Conservation (phyloP, 108 stramenopile species). For the Pseudonitzschia multiseries region DNA sequence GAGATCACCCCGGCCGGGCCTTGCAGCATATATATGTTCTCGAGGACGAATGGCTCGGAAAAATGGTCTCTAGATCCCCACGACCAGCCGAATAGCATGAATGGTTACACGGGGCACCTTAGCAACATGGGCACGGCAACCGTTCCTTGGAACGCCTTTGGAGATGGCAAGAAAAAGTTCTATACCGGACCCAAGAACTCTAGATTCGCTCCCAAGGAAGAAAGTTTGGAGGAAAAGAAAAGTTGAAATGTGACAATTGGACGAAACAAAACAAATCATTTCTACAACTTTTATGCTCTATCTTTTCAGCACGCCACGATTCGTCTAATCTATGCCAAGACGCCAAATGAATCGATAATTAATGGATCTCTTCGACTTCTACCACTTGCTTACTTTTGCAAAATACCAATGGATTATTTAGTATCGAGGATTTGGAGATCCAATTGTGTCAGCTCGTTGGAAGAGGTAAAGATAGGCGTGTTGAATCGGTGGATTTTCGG, state of each 20-base stretch:
- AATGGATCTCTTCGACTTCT: not conserved
- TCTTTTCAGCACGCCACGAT: no score
- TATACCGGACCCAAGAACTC: conserved; percentile 59
- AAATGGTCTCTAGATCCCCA: conserved; percentile 50
- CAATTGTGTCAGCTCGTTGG: conserved; percentile 55
- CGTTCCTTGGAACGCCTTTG: conserved; percentile 63
- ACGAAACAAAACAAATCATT: not conserved
- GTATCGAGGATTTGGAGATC: conserved; percentile 16
- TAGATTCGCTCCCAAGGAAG: conserved; percentile 27
- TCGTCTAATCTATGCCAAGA: no score
- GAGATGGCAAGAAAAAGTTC: conserved; percentile 41
- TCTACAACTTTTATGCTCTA: no score
- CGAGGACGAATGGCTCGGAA: conserved; percentile 29
- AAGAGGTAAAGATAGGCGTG: conserved; percentile 93
- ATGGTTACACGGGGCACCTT: conserved; percentile 57
- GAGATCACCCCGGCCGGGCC: conserved; percentile 63
- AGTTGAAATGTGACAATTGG: not conserved
- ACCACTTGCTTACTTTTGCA: not conserved
- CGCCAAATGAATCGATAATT: no score
- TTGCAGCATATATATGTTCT: conserved; percentile 49
- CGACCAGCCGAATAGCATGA: conserved; percentile 37
- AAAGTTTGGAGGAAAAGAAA: not conserved
- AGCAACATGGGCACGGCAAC: conserved; percentile 47
- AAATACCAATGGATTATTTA: not conserved
- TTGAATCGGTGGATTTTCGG: conserved; percentile 79